Base-by-base conservation (phyloP, 164 flowering plant species). In the Magnolia sinica region DNA sequence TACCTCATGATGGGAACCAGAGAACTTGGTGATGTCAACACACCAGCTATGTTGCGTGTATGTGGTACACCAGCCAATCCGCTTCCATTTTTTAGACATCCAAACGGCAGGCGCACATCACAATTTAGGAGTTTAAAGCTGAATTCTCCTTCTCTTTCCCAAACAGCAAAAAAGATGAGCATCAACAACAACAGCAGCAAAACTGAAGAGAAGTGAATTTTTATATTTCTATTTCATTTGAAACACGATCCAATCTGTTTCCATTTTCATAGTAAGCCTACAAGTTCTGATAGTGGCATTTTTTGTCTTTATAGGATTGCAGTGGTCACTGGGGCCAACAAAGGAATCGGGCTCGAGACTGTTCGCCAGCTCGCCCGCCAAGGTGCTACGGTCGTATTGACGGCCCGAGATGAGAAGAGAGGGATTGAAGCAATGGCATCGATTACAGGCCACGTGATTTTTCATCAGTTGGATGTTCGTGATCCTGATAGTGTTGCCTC, bases 291-390 rank as follows among this genome's bases (percentile, higher is more conserved):
- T 55, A 16, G 18, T 10, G 61, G 61, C 61, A 3, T 10, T 10
- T 55, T 10, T 2, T 37, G 45, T 55, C 18, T 0, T 6, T 6
- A 18, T 55, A 55, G 90, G 85, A 78, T 67, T 82, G 93, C 90
- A 55, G 93, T 88, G 72, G 91, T 90, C 37, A 87, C 93, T 0
- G 93, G 93, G 29, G 89, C 90, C 70, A 90, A 88, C 84, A 87
- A 85, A 82, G 93, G 93, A 37, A 88, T 90, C 9, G 91, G 94
- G 6, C 64, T 89, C 0, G 91, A 89, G 81, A 87, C 82, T 0
- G 90, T 78, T 16, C 71, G 86, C 64, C 89, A 89, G 78, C 88
- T 90, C 0, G 88, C 89, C 0, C n/a, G 65, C 0, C 72, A 83
- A 24, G 92, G 88, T 1, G 75, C 84, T 37, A 85, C 75, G 0